Evolutionary conservation across 2,329 filamentous ascomycete species (phyloP), one percentile per base, ranked within the genome.

Genomic region (Xylariales sp.): DNA sequence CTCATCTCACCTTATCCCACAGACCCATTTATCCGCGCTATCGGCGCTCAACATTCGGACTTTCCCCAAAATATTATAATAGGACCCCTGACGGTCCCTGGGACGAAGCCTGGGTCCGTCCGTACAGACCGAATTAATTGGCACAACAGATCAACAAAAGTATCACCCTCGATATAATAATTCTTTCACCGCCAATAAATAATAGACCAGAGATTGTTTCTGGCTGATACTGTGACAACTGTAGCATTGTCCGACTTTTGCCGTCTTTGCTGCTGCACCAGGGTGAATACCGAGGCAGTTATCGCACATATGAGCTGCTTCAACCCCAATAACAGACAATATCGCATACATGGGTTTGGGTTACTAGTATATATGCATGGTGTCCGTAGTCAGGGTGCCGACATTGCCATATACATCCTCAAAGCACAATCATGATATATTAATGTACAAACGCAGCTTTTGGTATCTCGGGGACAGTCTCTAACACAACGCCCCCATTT

Each of bases 401-500:
- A 64, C 46, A 49, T 18, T 46, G 28, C 52, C 57, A 45, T 36
- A 41, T 18, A 61, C 54, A 57, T 70, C 55, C 14, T 59, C 74
- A 70, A 75, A 73, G 71, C 63, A 70, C 57, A 73, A 72, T 72
- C 72, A 71, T 77, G 68, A 75, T 70, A 69, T 75, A 67, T 68
- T 76, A 76, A 73, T 78, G 71, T 78, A 77, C 76, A 78, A 75
- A 72, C 65, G 74, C 72, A 75, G 71, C 71, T 78, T 74, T 75
- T 78, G 75, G 75, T 78, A 78, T 77, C 76, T 67, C 64, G 74
- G 74, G 75, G 75, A 73, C 70, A 71, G 75, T 71, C 57, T 74
- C 71, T 73, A 74, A 74, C 63, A 73, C 67, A 70, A 74, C 68
- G 67, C 69, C 69, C 71, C 72, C 72, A 69, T 65, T 71, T 68